Conservation (phyloP, 805 yeast species). For the Yarrowia keelungensis region DNA sequence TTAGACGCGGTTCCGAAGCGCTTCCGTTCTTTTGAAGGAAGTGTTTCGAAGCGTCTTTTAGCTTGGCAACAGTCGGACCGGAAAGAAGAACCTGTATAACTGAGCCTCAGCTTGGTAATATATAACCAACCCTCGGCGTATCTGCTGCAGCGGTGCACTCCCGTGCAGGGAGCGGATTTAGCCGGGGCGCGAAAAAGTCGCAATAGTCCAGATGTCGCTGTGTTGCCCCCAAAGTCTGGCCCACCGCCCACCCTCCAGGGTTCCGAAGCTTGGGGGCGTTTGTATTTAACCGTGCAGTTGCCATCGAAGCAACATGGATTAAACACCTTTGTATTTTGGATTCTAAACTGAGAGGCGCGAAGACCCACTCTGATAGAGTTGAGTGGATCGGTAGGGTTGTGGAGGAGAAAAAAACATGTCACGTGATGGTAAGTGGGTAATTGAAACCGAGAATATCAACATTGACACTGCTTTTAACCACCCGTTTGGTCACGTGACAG, state of each 20-base stretch:
- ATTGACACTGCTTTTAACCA: too few species aligned
- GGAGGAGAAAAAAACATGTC: not conserved
- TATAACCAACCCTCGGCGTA: too few species aligned
- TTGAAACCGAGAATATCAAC: too few species aligned
- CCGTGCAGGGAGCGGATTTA: not conserved
- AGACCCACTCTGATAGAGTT: constrained; percentile 32
- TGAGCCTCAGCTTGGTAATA: too few species aligned
- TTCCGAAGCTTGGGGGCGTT: not conserved
- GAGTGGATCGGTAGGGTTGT: not conserved
- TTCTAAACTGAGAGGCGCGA: constrained; percentile 22
- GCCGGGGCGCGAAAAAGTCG: not conserved
- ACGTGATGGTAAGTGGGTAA: too few species aligned
- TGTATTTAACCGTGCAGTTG: constrained; percentile 32
- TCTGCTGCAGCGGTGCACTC: too few species aligned
- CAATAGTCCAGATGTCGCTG: too few species aligned
- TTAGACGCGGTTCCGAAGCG: not conserved
- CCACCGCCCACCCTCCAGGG: constrained; percentile 17
- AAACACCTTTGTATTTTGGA: constrained; percentile 17
- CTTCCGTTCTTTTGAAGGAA: constrained; percentile 1
- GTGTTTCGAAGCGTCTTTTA: constrained; percentile 10
- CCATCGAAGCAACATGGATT: constrained; percentile 37
- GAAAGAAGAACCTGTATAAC: too few species aligned
- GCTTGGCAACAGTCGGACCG: constrained; percentile 2
- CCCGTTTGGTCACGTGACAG: too few species aligned
- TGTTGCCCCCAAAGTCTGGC: not conserved